Percentiles rank a stretch among this genome's conserved stretches.
Conservation (phyloP, 495 filamentous ascomycete genomes). For the Parmelia sp. region DNA sequence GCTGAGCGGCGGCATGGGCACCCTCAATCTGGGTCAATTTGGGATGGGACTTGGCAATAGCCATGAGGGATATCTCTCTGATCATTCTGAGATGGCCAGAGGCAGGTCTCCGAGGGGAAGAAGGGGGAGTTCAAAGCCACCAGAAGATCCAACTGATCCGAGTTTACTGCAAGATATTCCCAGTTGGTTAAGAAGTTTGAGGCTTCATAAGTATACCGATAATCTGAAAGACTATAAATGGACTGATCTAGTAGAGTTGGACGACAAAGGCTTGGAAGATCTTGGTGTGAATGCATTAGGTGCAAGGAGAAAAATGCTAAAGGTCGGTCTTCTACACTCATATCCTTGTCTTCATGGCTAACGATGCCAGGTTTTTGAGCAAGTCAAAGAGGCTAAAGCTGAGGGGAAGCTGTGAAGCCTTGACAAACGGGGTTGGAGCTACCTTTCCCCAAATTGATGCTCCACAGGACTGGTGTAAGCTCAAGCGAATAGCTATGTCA, state of each 20-base stretch:
- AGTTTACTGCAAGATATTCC: constrained; percentile 90
- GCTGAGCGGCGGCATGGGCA: constrained; percentile 65
- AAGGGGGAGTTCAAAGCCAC: constrained; percentile 91
- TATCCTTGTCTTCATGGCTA: constrained; percentile 14
- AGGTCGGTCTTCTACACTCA: constrained; percentile 50
- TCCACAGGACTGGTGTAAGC: neutral
- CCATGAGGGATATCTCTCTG: constrained; percentile 86
- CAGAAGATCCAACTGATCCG: constrained; percentile 93
- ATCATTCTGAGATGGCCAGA: constrained; percentile 83
- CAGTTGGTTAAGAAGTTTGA: constrained; percentile 87
- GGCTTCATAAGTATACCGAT: constrained; percentile 97
- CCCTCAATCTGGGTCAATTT: constrained; percentile 69
- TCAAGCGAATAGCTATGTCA: neutral
- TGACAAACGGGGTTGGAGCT: neutral
- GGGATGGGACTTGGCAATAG: constrained; percentile 51
- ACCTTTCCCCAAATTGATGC: neutral
- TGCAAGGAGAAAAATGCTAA: constrained; percentile 95
- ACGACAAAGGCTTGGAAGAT: constrained; percentile 89
- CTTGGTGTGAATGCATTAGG: constrained; percentile 93
- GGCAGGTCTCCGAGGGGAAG: constrained; percentile 90
- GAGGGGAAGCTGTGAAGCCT: constrained; percentile 53
- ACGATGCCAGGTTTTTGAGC: constrained; percentile 70
- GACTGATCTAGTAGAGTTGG: constrained; percentile 85
- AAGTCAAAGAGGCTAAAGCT: constrained; percentile 75
- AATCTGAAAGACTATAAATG: constrained; percentile 96